A percentile compares a stretch with the other conserved stretches of the same genome.
Conservation (phyloP, 768 basidiomycete species). For the Nidularia pulvinata region DNA sequence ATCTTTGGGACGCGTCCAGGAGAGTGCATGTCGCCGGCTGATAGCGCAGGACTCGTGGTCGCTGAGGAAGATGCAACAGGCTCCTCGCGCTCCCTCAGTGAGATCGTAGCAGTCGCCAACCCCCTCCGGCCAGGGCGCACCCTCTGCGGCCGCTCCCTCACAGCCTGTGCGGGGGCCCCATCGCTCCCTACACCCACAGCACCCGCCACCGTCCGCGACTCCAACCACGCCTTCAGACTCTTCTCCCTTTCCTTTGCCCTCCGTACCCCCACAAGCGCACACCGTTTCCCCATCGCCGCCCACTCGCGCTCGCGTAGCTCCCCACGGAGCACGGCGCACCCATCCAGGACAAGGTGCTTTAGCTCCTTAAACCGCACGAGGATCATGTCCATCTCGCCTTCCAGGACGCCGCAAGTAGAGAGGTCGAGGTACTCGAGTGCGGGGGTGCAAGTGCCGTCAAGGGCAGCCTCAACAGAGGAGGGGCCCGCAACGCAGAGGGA, state of each 20-base stretch:
- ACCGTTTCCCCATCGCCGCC: constrained; percentile 56
- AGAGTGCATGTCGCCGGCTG: too few species aligned
- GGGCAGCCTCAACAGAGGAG: constrained; percentile 2
- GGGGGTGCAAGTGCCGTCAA: constrained; percentile 33
- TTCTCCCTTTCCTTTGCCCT: constrained; percentile 70
- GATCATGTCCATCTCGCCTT: constrained; percentile 53
- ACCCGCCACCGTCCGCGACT: constrained; percentile 17
- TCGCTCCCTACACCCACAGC: constrained; percentile 5
- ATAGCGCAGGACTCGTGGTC: neutral
- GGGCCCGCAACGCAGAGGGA: constrained; percentile 26
- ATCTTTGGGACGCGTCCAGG: constrained; percentile 27
- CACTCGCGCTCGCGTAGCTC: constrained; percentile 59
- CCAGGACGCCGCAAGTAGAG: constrained; percentile 63
- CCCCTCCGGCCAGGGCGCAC: constrained; percentile 53
- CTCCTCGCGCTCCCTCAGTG: constrained; percentile 37
- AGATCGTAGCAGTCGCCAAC: constrained; percentile 66
- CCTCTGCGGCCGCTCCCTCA: constrained; percentile 7
- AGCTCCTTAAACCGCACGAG: constrained; percentile 49
- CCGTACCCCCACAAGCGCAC: constrained; percentile 60
- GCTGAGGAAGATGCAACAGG: neutral
- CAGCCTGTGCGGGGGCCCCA: neutral
- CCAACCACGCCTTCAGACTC: constrained; percentile 50
- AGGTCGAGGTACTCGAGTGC: constrained; percentile 68
- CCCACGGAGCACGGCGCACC: constrained; percentile 53
- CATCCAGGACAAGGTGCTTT: constrained; percentile 71